Evolutionary conservation across 192 early-diverging fungal genomes (phyloP).

Genomic region (Backusella mclennaniae): DNA sequence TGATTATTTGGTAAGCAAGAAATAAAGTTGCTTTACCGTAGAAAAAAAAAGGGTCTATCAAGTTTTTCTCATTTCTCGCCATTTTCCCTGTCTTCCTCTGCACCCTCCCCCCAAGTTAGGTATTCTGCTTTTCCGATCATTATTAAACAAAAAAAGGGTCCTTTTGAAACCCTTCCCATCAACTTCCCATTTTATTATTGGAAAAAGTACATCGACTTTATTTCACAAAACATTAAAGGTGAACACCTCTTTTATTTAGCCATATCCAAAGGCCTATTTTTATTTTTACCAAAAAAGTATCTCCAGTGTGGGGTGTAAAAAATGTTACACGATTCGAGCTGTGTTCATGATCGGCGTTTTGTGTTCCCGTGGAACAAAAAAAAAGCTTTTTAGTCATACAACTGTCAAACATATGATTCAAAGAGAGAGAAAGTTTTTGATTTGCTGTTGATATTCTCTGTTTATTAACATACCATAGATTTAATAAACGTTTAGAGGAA

Average conservation of each 20-base stretch:
- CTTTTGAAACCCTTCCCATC: background rate
- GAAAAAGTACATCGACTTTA: background rate
- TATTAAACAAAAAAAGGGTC: background rate
- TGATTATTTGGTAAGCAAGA: slow-evolving; percentile 1
- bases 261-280: background rate
- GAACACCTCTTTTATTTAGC: background rate
- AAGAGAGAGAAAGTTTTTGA: background rate
- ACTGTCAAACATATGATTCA: background rate
- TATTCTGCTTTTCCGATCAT: background rate
- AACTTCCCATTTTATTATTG: background rate
- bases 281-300: background rate
- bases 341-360: slow-evolving; percentile 4
- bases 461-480: background rate
- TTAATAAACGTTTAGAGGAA: background rate
- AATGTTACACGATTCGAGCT: background rate
- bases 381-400: background rate
- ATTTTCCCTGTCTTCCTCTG: background rate
- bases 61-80: background rate
- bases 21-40: background rate
- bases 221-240: background rate
- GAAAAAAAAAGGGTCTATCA: background rate
- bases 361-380: background rate
- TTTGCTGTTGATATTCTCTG: background rate
- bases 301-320: background rate
- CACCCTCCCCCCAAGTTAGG: background rate